Percentiles rank a stretch among this genome's conserved stretches.
These are phyloP conservation scores for Wilcoxina mikolae DNA, from an alignment of 495 filamentous ascomycete species.

Conservation along the genomic window DNA sequence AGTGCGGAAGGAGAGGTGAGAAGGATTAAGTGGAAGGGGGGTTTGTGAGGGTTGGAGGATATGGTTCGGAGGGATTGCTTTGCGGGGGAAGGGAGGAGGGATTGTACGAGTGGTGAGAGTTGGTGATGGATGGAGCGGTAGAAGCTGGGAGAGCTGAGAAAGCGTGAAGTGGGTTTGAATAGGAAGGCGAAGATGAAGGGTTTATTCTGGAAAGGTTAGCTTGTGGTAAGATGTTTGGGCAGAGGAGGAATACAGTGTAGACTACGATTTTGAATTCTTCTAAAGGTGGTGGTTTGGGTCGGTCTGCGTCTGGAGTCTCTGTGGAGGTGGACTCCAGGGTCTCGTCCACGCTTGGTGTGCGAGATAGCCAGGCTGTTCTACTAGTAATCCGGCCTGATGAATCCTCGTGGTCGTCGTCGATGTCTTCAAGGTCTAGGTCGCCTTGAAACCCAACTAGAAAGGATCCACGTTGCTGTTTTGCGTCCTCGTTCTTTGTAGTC, in stretches of 20 bases:
- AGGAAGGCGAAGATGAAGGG: slow-evolving; percentile 89
- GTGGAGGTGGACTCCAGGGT: too few species aligned
- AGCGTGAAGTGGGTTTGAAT: slow-evolving; percentile 55
- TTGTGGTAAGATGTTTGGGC: neutral
- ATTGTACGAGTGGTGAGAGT: slow-evolving; percentile 46
- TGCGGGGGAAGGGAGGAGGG: neutral
- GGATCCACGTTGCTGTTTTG: slow-evolving; percentile 1
- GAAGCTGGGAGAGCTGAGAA: slow-evolving; percentile 51
- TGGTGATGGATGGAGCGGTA: slow-evolving; percentile 75
- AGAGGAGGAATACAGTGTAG: slow-evolving; percentile 16
- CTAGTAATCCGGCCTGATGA: slow-evolving; percentile 21
- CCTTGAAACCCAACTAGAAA: slow-evolving; percentile 27
- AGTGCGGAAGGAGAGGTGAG: slow-evolving; percentile 37
- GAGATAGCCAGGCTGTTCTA: slow-evolving; percentile 18
- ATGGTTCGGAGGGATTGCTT: slow-evolving; percentile 53
- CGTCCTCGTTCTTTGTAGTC: neutral
- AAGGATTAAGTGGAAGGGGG: slow-evolving; percentile 35
- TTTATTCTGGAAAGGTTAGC: slow-evolving; percentile 35
- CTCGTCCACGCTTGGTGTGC: too few species aligned
- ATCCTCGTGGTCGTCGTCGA: slow-evolving; percentile 17
- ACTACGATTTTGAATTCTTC: slow-evolving; percentile 25
- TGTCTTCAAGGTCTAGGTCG: slow-evolving; percentile 24
- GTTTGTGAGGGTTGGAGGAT: slow-evolving; percentile 39
- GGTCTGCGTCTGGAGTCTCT: neutral
- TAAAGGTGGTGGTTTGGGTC: slow-evolving; percentile 6